phyloP scores from a whole-genome alignment of 2,329 filamentous ascomycete genomes.

The Aspergillus oerlinghausenensis region DNA sequence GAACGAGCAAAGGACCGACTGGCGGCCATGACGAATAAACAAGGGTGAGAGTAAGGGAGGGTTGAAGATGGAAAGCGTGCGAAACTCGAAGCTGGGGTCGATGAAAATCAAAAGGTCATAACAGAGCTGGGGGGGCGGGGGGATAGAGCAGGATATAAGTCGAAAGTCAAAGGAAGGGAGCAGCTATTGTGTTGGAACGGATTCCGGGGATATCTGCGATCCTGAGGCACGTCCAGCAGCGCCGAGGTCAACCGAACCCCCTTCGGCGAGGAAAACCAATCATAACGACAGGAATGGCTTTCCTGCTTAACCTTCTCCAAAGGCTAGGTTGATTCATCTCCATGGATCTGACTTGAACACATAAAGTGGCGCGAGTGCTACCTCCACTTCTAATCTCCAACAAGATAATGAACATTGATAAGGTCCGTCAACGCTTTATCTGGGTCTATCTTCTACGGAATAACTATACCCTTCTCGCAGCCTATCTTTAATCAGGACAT shows the following conservation, averaged over 20 bases:
- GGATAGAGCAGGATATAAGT: background rate
- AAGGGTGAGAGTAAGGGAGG: background rate
- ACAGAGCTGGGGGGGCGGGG: background rate
- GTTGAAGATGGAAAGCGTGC: background rate
- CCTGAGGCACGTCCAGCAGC: background rate
- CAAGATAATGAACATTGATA: too few relatives aligned
- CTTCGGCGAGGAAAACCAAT: background rate
- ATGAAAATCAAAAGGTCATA: background rate
- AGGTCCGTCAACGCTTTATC: too few relatives aligned
- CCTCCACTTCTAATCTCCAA: too few relatives aligned
- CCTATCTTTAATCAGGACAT: background rate
- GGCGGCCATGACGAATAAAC: conserved; percentile 31
- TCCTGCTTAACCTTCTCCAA: background rate
- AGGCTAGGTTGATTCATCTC: background rate
- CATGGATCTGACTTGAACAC: background rate
- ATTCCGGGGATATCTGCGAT: background rate
- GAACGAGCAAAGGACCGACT: conserved; percentile 33
- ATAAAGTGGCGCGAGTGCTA: too few relatives aligned
- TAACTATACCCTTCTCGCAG: background rate
- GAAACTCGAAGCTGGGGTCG: background rate
- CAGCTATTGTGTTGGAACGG: background rate
- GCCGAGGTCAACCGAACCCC: background rate
- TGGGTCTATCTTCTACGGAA: too few relatives aligned
- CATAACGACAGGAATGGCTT: background rate
- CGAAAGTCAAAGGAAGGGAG: background rate